These are phyloP conservation scores for Lophiostoma macrostomum DNA, from an alignment of 495 filamentous ascomycete genomes.

Conservation along the genomic window DNA sequence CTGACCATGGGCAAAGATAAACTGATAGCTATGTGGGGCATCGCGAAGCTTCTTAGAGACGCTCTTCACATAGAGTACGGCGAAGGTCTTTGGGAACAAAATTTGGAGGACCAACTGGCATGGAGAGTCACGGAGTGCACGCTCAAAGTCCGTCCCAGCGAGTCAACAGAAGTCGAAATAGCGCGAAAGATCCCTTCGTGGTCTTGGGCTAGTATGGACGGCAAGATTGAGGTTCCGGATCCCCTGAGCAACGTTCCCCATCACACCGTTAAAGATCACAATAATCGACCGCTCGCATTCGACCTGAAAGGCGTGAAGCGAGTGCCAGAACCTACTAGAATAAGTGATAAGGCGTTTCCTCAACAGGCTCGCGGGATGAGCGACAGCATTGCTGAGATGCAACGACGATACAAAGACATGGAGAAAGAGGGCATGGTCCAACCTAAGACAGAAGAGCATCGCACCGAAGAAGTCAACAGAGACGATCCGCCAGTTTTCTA, in stretches of 20 bases:
- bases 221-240: conserved; percentile 3
- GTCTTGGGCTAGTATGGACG: conserved; percentile 22
- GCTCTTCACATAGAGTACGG: conserved; percentile 9
- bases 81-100: conserved; percentile 14
- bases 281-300: neutral
- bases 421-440: neutral
- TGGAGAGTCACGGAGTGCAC: conserved; percentile 22
- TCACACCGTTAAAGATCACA: conserved; percentile 6
- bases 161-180: neutral
- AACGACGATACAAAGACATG: neutral
- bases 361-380: neutral
- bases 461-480: neutral
- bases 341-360: neutral
- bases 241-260: neutral
- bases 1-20: conserved; percentile 25
- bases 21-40: conserved; percentile 23
- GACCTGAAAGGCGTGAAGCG: conserved; percentile 8
- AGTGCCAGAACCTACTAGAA: neutral
- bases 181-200: conserved; percentile 9
- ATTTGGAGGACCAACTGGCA: conserved; percentile 22
- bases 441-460: neutral
- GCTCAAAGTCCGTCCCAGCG: conserved; percentile 1
- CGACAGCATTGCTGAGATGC: neutral
- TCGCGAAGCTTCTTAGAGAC: conserved; percentile 29
- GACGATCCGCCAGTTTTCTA: conserved; percentile 5